phyloP scores from a whole-genome alignment of 1,284 basidiomycete species.

The Leccinum fallax region DNA sequence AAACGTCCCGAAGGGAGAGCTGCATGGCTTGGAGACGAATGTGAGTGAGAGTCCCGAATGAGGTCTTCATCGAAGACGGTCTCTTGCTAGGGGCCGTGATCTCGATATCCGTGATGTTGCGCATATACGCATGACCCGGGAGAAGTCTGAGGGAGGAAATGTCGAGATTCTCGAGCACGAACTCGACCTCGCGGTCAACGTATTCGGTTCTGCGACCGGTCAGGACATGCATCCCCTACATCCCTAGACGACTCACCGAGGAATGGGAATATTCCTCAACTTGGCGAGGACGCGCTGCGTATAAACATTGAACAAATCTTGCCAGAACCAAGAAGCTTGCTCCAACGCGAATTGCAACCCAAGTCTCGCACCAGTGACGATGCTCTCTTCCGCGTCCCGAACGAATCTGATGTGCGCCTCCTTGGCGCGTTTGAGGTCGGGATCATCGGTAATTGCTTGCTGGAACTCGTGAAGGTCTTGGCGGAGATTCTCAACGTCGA shows the following conservation, averaged over 20 bases:
- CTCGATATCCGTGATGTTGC: slow-evolving; percentile 73
- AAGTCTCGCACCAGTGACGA: slow-evolving; percentile 36
- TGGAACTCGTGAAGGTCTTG: slow-evolving; percentile 46
- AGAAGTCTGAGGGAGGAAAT: slow-evolving; percentile 62
- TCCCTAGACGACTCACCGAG: slow-evolving; percentile 46
- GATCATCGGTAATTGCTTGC: slow-evolving; percentile 47
- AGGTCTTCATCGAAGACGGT: slow-evolving; percentile 43
- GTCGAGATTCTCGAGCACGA: slow-evolving; percentile 71
- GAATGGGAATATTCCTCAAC: slow-evolving; percentile 62
- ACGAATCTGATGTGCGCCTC: slow-evolving; percentile 51
- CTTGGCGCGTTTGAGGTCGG: slow-evolving; percentile 47
- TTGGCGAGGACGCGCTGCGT: slow-evolving; percentile 50
- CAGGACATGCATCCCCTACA: slow-evolving; percentile 8
- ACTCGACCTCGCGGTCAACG: slow-evolving; percentile 62
- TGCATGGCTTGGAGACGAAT: slow-evolving; percentile 64
- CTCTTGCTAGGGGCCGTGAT: slow-evolving; percentile 50
- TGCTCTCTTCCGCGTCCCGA: slow-evolving; percentile 47
- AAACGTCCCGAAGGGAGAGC: slow-evolving; percentile 60
- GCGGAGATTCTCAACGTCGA: slow-evolving; percentile 47
- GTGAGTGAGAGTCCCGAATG: slow-evolving; percentile 63
- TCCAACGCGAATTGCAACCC: slow-evolving; percentile 55
- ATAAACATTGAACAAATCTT: slow-evolving; percentile 69
- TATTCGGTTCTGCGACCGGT: slow-evolving; percentile 57
- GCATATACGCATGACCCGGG: slow-evolving; percentile 70
- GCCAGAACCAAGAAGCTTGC: slow-evolving; percentile 70